Percentiles rank a stretch among this genome's conserved stretches.
These are phyloP conservation scores for Podospora didyma DNA, from an alignment of 495 filamentous ascomycete genomes.

Conservation along the genomic window DNA sequence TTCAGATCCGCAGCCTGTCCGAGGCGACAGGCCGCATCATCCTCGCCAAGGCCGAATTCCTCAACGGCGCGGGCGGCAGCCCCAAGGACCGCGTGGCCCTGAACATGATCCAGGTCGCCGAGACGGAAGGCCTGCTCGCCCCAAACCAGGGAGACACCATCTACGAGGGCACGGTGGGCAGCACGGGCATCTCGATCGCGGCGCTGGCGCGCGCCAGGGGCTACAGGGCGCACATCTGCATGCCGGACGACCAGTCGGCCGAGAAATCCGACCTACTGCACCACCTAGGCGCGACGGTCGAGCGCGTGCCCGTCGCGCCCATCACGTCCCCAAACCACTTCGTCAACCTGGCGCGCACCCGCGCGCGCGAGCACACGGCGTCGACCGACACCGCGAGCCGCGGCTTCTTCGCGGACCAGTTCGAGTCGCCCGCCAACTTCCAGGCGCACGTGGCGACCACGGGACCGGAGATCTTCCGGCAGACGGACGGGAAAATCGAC, in stretches of 20 bases:
- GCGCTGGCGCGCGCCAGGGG: slow-evolving; percentile 82
- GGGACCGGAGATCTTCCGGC: slow-evolving; percentile 80
- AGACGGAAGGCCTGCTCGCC: slow-evolving; percentile 68
- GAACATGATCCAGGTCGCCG: slow-evolving; percentile 81
- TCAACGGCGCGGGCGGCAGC: slow-evolving; percentile 93
- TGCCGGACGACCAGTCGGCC: slow-evolving; percentile 85
- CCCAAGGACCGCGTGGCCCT: slow-evolving; percentile 95
- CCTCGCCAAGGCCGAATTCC: slow-evolving; percentile 91
- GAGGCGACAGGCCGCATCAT: slow-evolving; percentile 92
- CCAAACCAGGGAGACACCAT: slow-evolving; percentile 86
- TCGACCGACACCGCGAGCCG: slow-evolving; percentile 37
- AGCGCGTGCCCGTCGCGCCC: slow-evolving; percentile 83
- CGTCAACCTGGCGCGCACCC: slow-evolving; percentile 83
- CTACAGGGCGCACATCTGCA: slow-evolving; percentile 92
- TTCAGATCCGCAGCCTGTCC: slow-evolving; percentile 82
- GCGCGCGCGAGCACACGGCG: slow-evolving; percentile 65
- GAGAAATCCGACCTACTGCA: slow-evolving; percentile 88
- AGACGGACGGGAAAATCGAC: slow-evolving; percentile 72
- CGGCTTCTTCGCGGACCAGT: slow-evolving; percentile 96
- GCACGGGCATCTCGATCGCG: slow-evolving; percentile 89
- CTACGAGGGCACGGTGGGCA: slow-evolving; percentile 96
- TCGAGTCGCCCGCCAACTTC: slow-evolving; percentile 87
- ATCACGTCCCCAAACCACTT: slow-evolving; percentile 90
- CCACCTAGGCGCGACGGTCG: slow-evolving; percentile 85
- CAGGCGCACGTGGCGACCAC: slow-evolving; percentile 76